These are phyloP conservation scores for Podaxis mareebaensis DNA, from an alignment of 768 basidiomycete species.

Conservation along the genomic window DNA sequence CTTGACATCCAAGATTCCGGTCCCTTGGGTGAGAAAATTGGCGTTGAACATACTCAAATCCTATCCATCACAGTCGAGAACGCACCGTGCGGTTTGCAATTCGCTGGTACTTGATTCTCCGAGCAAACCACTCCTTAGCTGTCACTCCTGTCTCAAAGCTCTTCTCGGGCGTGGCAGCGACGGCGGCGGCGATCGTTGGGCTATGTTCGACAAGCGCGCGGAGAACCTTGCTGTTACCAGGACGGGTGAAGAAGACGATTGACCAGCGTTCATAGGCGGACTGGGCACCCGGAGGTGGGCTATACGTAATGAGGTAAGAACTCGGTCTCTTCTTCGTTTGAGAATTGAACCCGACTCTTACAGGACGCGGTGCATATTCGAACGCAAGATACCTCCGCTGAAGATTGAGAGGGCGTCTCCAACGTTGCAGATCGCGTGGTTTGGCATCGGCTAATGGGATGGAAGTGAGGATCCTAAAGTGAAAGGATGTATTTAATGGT, in stretches of 20 bases:
- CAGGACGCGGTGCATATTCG: slow-evolving; percentile 66
- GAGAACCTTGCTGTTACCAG: slow-evolving; percentile 52
- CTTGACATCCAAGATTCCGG: slow-evolving; percentile 49
- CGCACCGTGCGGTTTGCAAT: slow-evolving; percentile 43
- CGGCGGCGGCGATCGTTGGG: slow-evolving; percentile 47
- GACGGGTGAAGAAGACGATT: slow-evolving; percentile 67
- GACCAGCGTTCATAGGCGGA: slow-evolving; percentile 58
- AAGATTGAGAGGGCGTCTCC: slow-evolving; percentile 64
- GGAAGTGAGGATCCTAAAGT: not conserved
- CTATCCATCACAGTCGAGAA: not conserved
- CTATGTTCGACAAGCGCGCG: slow-evolving; percentile 55
- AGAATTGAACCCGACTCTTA: slow-evolving; percentile 27
- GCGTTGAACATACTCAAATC: not conserved
- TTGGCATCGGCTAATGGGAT: slow-evolving; percentile 44
- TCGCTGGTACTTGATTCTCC: slow-evolving; percentile 45
- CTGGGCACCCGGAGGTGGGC: slow-evolving; percentile 62
- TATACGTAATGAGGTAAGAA: slow-evolving; percentile 18
- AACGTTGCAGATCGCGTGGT: slow-evolving; percentile 60
- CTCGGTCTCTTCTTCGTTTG: not conserved
- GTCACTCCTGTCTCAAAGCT: slow-evolving; percentile 38
- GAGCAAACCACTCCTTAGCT: slow-evolving; percentile 43
- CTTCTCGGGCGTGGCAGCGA: slow-evolving; percentile 34
- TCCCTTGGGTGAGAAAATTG: slow-evolving; percentile 27
- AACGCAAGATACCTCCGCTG: slow-evolving; percentile 63
- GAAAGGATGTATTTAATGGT: slow-evolving; percentile 1